Evolutionary conservation across 2,329 filamentous ascomycete genomes (phyloP).

Genomic region (Macroventuria anomochaeta): DNA sequence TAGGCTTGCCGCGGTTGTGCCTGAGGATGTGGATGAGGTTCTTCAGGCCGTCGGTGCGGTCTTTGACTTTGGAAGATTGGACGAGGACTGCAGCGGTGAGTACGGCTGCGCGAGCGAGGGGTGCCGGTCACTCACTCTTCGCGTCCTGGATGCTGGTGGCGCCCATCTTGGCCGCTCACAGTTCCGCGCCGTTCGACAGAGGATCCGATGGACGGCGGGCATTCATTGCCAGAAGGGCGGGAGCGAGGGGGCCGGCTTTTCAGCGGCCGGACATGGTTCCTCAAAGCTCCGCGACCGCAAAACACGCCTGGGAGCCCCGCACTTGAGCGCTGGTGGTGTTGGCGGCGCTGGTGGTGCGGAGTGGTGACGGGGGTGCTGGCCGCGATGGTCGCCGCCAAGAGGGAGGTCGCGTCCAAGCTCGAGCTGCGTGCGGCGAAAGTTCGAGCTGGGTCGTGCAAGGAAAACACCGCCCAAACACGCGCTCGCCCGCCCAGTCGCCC

Average conservation of each 20-base stretch:
- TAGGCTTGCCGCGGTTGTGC: constrained; percentile 56
- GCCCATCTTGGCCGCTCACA: constrained; percentile 33
- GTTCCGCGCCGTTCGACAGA: constrained; percentile 13
- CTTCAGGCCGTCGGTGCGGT: constrained; percentile 59
- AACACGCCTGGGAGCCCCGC: not conserved
- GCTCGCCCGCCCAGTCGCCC: constrained; percentile 6
- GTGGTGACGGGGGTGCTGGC: constrained; percentile 25
- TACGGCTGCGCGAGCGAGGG: not conserved
- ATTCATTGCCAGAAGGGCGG: constrained; percentile 22
- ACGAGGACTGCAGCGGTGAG: constrained; percentile 40
- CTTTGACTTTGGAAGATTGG: constrained; percentile 41
- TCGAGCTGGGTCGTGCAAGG: constrained; percentile 24
- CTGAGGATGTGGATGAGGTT: constrained; percentile 64
- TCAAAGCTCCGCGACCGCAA: constrained; percentile 4
- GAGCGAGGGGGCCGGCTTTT: not conserved
- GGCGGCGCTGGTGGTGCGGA: constrained; percentile 27
- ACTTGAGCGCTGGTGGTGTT: constrained; percentile 5
- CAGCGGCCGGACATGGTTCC: not conserved
- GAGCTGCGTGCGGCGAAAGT: constrained; percentile 36
- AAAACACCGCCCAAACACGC: constrained; percentile 34
- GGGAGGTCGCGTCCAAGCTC: constrained; percentile 34
- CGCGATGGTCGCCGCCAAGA: constrained; percentile 14
- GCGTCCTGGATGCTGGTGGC: constrained; percentile 46
- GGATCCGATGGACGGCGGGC: constrained; percentile 8
- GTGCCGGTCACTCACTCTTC: constrained; percentile 34